phyloP scores from a whole-genome alignment of 768 basidiomycete species.

The Mycena rebaudengoi region DNA sequence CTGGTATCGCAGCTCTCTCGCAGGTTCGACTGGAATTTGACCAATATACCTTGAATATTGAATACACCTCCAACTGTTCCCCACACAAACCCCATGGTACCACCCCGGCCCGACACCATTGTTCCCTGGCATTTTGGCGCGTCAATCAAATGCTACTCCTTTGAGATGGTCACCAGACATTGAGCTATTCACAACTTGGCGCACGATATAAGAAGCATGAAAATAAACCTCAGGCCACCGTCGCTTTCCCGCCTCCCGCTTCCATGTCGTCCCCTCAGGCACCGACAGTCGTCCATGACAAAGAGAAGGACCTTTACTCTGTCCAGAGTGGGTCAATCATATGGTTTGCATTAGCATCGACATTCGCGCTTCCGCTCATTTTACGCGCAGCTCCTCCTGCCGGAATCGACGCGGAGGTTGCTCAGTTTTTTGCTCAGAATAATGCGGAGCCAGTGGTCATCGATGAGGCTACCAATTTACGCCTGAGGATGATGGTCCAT shows the following conservation, averaged over 20 bases:
- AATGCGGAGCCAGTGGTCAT: constrained; percentile 43
- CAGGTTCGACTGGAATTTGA: too few species aligned
- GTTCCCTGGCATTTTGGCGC: too few species aligned
- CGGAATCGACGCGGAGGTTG: constrained; percentile 57
- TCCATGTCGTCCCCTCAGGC: constrained; percentile 3
- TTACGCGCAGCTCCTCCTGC: constrained; percentile 22
- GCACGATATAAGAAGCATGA: too few species aligned
- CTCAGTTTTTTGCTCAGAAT: constrained; percentile 47
- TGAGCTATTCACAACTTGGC: too few species aligned
- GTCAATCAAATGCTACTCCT: too few species aligned
- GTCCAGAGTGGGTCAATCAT: constrained; percentile 39
- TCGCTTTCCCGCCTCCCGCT: too few species aligned
- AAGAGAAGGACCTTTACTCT: constrained; percentile 44
- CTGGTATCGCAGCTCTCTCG: too few species aligned
- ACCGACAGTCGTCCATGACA: constrained; percentile 33
- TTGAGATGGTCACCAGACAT: too few species aligned
- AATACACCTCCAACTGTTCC: too few species aligned
- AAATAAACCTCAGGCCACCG: background rate
- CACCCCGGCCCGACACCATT: too few species aligned
- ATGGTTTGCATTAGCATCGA: constrained; percentile 1
- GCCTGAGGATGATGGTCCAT: constrained; percentile 56
- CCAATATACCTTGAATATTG: too few species aligned
- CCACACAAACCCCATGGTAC: too few species aligned
- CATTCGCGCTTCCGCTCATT: background rate
- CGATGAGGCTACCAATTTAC: constrained; percentile 50